Evolutionary conservation across 169 alveolate genomes (phyloP), one percentile per base, ranked within the genome.

Genomic region (Plasmodium vivax): DNA sequence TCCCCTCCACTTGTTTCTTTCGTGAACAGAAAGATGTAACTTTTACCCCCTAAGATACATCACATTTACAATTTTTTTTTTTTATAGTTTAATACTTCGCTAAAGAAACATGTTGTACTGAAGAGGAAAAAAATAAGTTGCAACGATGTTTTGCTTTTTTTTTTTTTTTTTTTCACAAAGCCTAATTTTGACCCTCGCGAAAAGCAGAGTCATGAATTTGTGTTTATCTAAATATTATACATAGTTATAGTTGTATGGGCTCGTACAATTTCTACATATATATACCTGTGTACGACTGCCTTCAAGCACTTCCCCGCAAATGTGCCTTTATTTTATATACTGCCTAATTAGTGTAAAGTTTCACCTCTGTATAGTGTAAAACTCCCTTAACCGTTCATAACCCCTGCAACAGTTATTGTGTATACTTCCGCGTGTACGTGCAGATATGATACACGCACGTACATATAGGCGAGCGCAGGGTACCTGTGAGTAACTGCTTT

Each of bases 11-110:
- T 81, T 82, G 90, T 82, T 82, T 9, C 88, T n/a, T 54, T 82
- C 30, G 81, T 82, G 90, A 54, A 82, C n/a, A 47, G 58, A 12
- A 47, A 82, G 34, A 51, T 54, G 71, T 51, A 82, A 82, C 71
- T 51, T 56, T 82, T 38, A 82, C 68, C 81, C 71, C 45, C n/a
- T 43, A 56, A 82, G 71, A 82, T 82, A 82, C 90, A 51, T 54
- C 43, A 82, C 41, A 51, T 54, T 27, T 62, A 16, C 77, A 62
- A 62, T 62, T 62, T 62, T 62, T 62, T 62, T 82, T 56, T 34
- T 82, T 82, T 56, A 47, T 47, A 47, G 47, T 56, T 82, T 19
- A 82, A 38, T 54, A 38, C 3, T 30, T 56, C 79, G 34, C 79
- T 9, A 54, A 82, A 56, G 71, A 32, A 56, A 54, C 56, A 34